phyloP scores from a whole-genome alignment of 2,329 filamentous ascomycete species.

The Trichophyton mentagrophytes region DNA sequence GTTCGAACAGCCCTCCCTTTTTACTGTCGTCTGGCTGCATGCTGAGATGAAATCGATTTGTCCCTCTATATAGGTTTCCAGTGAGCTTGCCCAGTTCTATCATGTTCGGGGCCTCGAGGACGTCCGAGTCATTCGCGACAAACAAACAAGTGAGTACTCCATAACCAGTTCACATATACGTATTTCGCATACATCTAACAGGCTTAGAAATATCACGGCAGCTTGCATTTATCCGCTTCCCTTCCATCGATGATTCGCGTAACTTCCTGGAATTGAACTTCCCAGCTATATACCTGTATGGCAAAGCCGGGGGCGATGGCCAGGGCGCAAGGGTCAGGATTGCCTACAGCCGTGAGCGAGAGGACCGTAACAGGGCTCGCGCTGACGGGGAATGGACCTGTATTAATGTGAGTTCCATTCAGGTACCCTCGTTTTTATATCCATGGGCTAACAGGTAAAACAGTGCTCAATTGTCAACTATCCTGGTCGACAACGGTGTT shows the following conservation, averaged over 20 bases:
- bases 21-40: constrained; percentile 18
- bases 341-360: constrained; percentile 42
- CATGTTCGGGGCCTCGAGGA: constrained; percentile 43
- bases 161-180: constrained; percentile 20
- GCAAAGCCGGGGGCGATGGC: constrained; percentile 25
- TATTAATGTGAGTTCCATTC: constrained; percentile 32
- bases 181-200: constrained; percentile 1
- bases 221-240: constrained; percentile 46
- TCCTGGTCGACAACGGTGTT: constrained; percentile 43
- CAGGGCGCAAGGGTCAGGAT: constrained; percentile 37
- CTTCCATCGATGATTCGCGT: constrained; percentile 36
- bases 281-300: constrained; percentile 39
- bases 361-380: constrained; percentile 36
- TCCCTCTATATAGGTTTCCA: constrained; percentile 40
- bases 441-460: background rate
- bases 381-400: constrained; percentile 47
- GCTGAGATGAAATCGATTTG: constrained; percentile 27
- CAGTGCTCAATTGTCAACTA: constrained; percentile 48
- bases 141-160: constrained; percentile 40
- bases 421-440: background rate
- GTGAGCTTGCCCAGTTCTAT: constrained; percentile 42
- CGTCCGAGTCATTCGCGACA: constrained; percentile 45
- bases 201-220: constrained; percentile 40
- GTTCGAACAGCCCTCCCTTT: constrained; percentile 30
- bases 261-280: constrained; percentile 43